Evolutionary conservation across 2,329 filamentous ascomycete genomes (phyloP), one percentile per base, ranked within the genome.

Genomic region (Verticillium albo-atrum): DNA sequence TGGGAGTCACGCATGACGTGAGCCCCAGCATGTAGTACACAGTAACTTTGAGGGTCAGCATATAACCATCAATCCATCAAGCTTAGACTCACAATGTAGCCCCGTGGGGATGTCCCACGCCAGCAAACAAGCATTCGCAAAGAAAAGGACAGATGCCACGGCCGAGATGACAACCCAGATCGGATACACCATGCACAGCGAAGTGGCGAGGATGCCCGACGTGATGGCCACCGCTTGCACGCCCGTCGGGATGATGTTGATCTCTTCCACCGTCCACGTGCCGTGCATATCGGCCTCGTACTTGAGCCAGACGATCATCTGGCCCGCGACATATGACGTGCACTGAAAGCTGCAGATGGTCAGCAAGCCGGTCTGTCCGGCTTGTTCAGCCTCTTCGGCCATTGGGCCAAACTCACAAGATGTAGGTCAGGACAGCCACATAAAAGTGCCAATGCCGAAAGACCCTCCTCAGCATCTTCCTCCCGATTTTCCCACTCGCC

Each of bases 181-280:
- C 6, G 69, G 69, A 56, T 72, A 72, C 1, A 72, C 63, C 66
- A 71, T 71, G 37, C 64, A 66, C 3, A 72, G 60, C 1, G 63
- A 66, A 1, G 70, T 72, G 1, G 63, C 64, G 9, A 66, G 32
- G 12, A 66, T 58, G 7, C 64, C 64, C 1, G 61, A 37, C 4
- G 69, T 60, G 6, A 71, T 64, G 1, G 68, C 63, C 9, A 69
- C 55, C 5, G 42, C 67, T 37, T 69, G 63, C 34, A 37, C 6
- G 53, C 64, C n/a, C 47, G 57, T 59, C 15, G 57, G 57, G 7
- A 63, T 61, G 10, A 61, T 60, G 59, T 67, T 67, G 50, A 67
- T 64, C 26, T 66, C 53, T 4, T 54, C 58, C 9, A 66, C 47
- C 1, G 26, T 61, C 34, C 34, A 37, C 34, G 34, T 37, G 34